phyloP scores from a whole-genome alignment of 2,329 filamentous ascomycete genomes.

The Fusarium buharicum region DNA sequence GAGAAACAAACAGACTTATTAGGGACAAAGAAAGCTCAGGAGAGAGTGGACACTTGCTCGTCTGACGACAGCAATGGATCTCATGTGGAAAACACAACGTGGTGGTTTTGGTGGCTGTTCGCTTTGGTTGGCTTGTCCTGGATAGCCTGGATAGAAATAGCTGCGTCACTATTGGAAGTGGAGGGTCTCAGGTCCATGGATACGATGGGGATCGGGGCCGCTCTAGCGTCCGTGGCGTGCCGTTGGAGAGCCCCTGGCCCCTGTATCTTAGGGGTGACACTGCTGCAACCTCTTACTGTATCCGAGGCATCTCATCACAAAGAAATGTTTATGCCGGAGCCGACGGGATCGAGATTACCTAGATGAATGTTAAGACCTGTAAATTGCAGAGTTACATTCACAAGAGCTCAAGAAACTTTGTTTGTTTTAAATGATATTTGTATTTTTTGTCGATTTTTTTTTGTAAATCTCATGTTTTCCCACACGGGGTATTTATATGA shows the following conservation, averaged over 20 bases:
- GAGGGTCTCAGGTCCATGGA: conserved; percentile 16
- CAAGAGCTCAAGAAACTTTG: not conserved
- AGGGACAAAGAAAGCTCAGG: conserved; percentile 27
- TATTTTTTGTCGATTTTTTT: conserved; percentile 22
- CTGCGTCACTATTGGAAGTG: conserved; percentile 14
- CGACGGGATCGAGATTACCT: conserved; percentile 6
- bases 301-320: not conserved
- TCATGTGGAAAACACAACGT: conserved; percentile 25
- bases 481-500: conserved; percentile 6
- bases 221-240: conserved; percentile 10
- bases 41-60: conserved; percentile 38
- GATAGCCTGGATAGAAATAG: conserved; percentile 3
- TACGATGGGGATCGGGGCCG: no score
- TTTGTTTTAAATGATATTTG: not conserved
- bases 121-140: conserved; percentile 18
- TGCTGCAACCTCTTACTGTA: conserved; percentile 25
- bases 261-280: conserved; percentile 27
- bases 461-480: conserved; percentile 8
- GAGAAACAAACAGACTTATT: conserved; percentile 3
- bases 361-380: conserved; percentile 3
- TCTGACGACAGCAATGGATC: conserved; percentile 32
- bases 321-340: conserved; percentile 1
- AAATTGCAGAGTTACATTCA: conserved; percentile 21
- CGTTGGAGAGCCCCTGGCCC: conserved; percentile 16
- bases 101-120: conserved; percentile 34